phyloP scores from a whole-genome alignment of 2,329 filamentous ascomycete genomes.

The Alternaria longipes region DNA sequence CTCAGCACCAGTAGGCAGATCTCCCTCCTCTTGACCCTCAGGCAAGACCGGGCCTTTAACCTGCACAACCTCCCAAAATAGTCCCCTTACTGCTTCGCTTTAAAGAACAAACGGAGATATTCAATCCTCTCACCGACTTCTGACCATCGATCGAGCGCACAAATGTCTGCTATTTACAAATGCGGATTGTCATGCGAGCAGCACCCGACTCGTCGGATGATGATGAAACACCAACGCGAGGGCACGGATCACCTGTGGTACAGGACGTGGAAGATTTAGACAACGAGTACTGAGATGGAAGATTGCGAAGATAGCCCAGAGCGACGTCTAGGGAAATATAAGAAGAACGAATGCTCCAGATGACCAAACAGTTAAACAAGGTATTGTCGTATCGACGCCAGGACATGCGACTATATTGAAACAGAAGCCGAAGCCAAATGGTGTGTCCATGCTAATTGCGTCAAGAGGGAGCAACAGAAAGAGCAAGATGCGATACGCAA shows the following conservation, averaged over 20 bases:
- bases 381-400: background rate
- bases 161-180: background rate
- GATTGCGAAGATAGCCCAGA: background rate
- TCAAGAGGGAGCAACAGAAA: background rate
- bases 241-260: conserved; percentile 15
- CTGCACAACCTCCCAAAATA: background rate
- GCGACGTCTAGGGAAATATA: background rate
- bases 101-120: background rate
- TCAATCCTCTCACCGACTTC: background rate
- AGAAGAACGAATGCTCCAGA: background rate
- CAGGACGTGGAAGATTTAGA: background rate
- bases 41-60: background rate
- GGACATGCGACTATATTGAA: background rate
- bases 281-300: background rate
- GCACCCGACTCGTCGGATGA: background rate
- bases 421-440: background rate
- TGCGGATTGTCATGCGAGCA: background rate
- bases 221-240: conserved; percentile 21
- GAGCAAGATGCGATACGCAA: background rate
- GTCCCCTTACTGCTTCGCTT: background rate
- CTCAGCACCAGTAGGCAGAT: background rate
- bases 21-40: background rate
- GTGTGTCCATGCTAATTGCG: background rate
- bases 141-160: background rate
- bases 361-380: background rate